phyloP scores from a whole-genome alignment of 176 grass and related monocot species.

The Oryza nivara region DNA sequence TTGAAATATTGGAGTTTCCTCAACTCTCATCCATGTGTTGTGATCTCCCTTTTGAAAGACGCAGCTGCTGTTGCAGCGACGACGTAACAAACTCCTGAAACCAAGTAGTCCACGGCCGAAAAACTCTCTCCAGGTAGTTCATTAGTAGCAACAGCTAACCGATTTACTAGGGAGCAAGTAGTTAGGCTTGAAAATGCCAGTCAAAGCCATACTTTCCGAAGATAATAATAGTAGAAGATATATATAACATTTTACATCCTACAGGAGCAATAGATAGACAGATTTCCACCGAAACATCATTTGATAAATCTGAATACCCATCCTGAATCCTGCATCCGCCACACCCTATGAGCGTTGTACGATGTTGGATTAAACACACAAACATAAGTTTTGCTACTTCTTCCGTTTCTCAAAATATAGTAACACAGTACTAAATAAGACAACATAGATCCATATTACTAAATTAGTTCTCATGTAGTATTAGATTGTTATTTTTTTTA shows the following conservation, averaged over 20 bases:
- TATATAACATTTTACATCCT: neutral
- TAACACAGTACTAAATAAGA: too few species aligned
- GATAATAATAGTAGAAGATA: neutral
- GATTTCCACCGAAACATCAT: too few species aligned
- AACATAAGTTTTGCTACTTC: too few species aligned
- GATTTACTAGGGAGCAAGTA: constrained; percentile 18
- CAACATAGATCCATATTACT: too few species aligned
- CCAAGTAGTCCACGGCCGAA: neutral
- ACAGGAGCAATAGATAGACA: neutral
- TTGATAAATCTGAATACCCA: too few species aligned
- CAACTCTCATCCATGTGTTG: neutral
- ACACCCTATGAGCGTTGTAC: too few species aligned
- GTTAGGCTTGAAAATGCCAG: neutral
- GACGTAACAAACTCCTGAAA: constrained; percentile 33
- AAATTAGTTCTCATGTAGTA: too few species aligned
- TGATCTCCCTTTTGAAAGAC: neutral
- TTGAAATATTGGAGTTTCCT: neutral
- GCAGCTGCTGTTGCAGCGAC: neutral
- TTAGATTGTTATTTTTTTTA: too few species aligned
- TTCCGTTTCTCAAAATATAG: too few species aligned
- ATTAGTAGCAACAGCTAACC: neutral
- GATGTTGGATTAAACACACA: too few species aligned
- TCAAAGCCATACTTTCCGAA: neutral
- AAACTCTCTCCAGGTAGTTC: constrained; percentile 23
- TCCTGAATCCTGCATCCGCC: too few species aligned